Conservation (phyloP, 306 rosid species). For the Geum urbanum region DNA sequence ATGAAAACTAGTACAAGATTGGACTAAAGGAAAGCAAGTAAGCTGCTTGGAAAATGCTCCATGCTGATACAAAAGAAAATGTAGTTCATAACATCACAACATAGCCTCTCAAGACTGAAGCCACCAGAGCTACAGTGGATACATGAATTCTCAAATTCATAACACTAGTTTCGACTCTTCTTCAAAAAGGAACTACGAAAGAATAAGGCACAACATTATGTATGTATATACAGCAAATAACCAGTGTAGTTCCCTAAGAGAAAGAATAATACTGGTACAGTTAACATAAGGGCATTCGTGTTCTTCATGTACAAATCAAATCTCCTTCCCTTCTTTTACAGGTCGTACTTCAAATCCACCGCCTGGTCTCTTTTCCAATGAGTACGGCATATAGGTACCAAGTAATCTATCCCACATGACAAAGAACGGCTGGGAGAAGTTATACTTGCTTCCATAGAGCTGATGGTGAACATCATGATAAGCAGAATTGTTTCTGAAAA, state of each 20-base stretch:
- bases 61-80: slow-evolving; percentile 2
- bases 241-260: slow-evolving; percentile 39
- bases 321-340: slow-evolving; percentile 43
- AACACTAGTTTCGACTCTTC: slow-evolving; percentile 29
- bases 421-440: slow-evolving; percentile 87
- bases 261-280: slow-evolving; percentile 53
- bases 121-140: not conserved
- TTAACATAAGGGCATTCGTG: slow-evolving; percentile 21
- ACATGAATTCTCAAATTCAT: slow-evolving; percentile 26
- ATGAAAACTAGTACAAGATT: no score
- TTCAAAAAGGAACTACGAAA: slow-evolving; percentile 30
- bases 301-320: no score
- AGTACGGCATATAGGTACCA: slow-evolving; percentile 78
- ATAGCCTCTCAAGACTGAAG: slow-evolving; percentile 1
- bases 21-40: no score
- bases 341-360: slow-evolving; percentile 75
- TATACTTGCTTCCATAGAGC: slow-evolving; percentile 75
- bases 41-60: not conserved
- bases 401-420: slow-evolving; percentile 80
- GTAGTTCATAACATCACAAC: not conserved
- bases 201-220: slow-evolving; percentile 42
- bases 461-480: slow-evolving; percentile 94
- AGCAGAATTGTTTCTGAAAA: slow-evolving; percentile 84
- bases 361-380: slow-evolving; percentile 55
- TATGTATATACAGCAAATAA: slow-evolving; percentile 57